Evolutionary conservation across 2,329 filamentous ascomycete species (phyloP).

Genomic region (Escovopsis sp.): DNA sequence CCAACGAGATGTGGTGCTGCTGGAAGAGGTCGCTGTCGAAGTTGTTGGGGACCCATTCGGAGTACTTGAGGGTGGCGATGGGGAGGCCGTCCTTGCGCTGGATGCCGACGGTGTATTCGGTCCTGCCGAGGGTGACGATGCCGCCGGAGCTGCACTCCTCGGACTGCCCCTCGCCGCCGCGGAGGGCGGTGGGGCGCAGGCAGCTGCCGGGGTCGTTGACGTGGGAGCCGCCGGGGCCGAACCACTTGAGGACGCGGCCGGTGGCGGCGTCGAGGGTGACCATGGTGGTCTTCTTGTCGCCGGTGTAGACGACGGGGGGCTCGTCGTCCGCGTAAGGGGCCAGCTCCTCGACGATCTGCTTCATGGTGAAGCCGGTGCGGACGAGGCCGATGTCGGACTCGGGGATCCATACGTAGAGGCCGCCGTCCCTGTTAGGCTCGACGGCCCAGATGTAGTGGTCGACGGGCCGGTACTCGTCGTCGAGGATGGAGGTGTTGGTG

Average conservation of each 20-base stretch:
- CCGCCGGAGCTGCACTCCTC: constrained; percentile 68
- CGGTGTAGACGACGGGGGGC: constrained; percentile 73
- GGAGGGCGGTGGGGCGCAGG: constrained; percentile 48
- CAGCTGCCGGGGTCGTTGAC: constrained; percentile 62
- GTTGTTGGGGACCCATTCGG: constrained; percentile 90
- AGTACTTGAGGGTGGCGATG: constrained; percentile 81
- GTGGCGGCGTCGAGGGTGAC: constrained; percentile 80
- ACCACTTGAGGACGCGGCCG: constrained; percentile 69
- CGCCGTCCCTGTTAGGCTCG: constrained; percentile 76
- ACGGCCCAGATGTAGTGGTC: constrained; percentile 92
- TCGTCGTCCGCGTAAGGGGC: constrained; percentile 62
- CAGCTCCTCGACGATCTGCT: constrained; percentile 71
- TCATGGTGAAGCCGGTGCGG: constrained; percentile 60
- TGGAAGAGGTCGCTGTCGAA: constrained; percentile 74
- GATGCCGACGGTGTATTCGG: constrained; percentile 81
- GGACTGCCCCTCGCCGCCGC: constrained; percentile 39
- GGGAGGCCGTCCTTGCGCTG: constrained; percentile 57
- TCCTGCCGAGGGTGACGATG: constrained; percentile 68
- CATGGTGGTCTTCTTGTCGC: constrained; percentile 78
- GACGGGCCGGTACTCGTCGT: constrained; percentile 46
- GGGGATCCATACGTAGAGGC: constrained; percentile 73
- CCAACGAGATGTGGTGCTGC: constrained; percentile 67
- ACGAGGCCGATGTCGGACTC: constrained; percentile 42
- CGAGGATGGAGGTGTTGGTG: constrained; percentile 46
- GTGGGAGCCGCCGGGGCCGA: constrained; percentile 57